Evolutionary conservation across 1,139 yeast genomes (phyloP).

Genomic region (Neolecta irregularis): DNA sequence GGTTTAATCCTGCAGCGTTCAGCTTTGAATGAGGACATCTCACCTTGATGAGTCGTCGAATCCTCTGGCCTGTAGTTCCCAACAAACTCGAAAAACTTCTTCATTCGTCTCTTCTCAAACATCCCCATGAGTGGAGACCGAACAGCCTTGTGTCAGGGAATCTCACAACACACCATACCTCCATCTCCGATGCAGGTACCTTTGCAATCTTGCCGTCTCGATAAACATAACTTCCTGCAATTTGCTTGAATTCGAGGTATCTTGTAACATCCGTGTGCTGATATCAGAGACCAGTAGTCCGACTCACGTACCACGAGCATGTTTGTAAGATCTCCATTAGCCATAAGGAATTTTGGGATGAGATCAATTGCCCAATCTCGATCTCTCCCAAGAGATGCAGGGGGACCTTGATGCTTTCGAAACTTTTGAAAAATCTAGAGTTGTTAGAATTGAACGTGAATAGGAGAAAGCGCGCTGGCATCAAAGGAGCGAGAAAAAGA

Average conservation of each 20-base stretch:
- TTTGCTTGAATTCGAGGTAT: constrained; percentile 89
- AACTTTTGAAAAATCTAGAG: constrained; percentile 31
- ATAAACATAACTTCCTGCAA: constrained; percentile 87
- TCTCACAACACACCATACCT: constrained; percentile 4
- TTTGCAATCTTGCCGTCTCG: constrained; percentile 83
- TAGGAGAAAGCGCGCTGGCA: too few relatives aligned
- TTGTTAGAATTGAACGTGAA: too few relatives aligned
- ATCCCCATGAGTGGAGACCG: constrained; percentile 87
- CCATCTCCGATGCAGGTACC: constrained; percentile 77
- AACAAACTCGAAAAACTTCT: constrained; percentile 76
- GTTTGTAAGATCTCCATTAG: constrained; percentile 92
- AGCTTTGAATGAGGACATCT: not conserved
- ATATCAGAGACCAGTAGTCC: constrained; percentile 25
- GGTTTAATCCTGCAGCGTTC: constrained; percentile 33
- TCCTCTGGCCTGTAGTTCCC: constrained; percentile 70
- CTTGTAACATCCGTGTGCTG: constrained; percentile 84
- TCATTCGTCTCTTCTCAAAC: constrained; percentile 91
- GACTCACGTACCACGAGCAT: constrained; percentile 34
- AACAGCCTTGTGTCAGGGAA: constrained; percentile 38
- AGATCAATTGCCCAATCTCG: constrained; percentile 97
- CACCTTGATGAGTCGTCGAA: constrained; percentile 63
- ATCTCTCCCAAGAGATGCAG: constrained; percentile 64
- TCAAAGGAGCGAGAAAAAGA: constrained; percentile 3
- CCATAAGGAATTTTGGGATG: constrained; percentile 94
- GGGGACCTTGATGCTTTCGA: constrained; percentile 45